Conservation (phyloP, 2,329 filamentous ascomycete genomes). For the Pseudopyrenochaeta lycopersici region DNA sequence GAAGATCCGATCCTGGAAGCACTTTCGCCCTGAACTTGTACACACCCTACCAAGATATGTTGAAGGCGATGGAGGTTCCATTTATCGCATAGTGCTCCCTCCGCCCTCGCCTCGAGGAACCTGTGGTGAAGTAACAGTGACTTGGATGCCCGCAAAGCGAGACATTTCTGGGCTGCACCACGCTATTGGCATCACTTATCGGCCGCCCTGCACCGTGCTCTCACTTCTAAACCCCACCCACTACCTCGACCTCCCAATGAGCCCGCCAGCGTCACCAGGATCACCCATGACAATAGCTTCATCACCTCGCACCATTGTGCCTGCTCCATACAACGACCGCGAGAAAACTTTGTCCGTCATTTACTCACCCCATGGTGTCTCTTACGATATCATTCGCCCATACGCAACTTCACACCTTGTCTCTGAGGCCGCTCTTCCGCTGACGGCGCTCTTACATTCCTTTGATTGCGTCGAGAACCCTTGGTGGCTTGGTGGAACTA, state of each 20-base stretch:
- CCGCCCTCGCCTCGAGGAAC: conserved; percentile 61
- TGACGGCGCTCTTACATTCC: conserved; percentile 71
- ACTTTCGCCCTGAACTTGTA: conserved; percentile 66
- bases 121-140: conserved; percentile 75
- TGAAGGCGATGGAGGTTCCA: conserved; percentile 47
- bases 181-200: conserved; percentile 77
- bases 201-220: conserved; percentile 60
- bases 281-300: conserved; percentile 44
- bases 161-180: conserved; percentile 70
- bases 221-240: conserved; percentile 40
- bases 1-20: conserved; percentile 72
- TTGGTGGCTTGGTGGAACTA: conserved; percentile 69
- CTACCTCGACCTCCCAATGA: conserved; percentile 50
- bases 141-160: conserved; percentile 68
- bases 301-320: conserved; percentile 43
- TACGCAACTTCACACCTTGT: conserved; percentile 68
- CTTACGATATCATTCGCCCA: conserved; percentile 61
- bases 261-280: conserved; percentile 44
- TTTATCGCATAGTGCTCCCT: conserved; percentile 64
- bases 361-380: conserved; percentile 71
- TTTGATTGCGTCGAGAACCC: conserved; percentile 68
- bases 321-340: conserved; percentile 44
- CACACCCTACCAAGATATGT: conserved; percentile 56
- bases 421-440: conserved; percentile 64
- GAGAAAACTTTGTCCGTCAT: conserved; percentile 66